Percentiles rank a stretch among this genome's conserved stretches.
These are phyloP conservation scores for Fusarium keratoplasticum DNA, from an alignment of 2,329 filamentous ascomycete genomes.

Conservation along the genomic window DNA sequence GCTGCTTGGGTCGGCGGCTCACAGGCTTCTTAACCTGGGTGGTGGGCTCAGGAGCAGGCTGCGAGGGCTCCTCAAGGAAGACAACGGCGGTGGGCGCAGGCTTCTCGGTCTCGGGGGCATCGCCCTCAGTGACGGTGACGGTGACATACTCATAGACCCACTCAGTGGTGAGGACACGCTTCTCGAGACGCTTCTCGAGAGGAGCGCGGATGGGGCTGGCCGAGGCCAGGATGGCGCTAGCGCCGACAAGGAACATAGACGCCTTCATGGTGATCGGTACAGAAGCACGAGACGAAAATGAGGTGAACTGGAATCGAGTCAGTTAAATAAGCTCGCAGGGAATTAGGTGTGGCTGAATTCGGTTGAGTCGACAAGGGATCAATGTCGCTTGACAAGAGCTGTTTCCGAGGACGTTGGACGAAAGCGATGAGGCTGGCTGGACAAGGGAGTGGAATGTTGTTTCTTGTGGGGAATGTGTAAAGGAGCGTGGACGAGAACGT, in stretches of 20 bases:
- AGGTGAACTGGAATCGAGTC: constrained; percentile 33
- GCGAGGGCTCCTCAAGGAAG: constrained; percentile 39
- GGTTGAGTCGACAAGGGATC: constrained; percentile 20
- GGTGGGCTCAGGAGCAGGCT: constrained; percentile 10
- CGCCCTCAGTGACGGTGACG: constrained; percentile 58
- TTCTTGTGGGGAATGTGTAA: constrained; percentile 38
- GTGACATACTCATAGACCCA: constrained; percentile 56
- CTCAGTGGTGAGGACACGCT: constrained; percentile 55
- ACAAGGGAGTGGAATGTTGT: constrained; percentile 31
- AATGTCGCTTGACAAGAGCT: constrained; percentile 34
- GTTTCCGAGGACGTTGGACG: constrained; percentile 30
- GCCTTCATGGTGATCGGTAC: constrained; percentile 60
- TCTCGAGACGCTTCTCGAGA: constrained; percentile 56
- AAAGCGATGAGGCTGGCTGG: constrained; percentile 31
- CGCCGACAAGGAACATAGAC: constrained; percentile 58
- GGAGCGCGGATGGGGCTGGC: constrained; percentile 53
- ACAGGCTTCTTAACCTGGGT: constrained; percentile 26
- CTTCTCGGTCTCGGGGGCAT: constrained; percentile 17
- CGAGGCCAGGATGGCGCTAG: constrained; percentile 59
- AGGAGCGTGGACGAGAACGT: constrained; percentile 29
- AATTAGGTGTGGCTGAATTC: constrained; percentile 31
- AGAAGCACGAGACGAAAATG: constrained; percentile 20
- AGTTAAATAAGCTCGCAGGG: constrained; percentile 36
- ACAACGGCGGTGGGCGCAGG: constrained; percentile 38
- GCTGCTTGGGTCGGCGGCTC: constrained; percentile 11